phyloP scores from a whole-genome alignment of 768 basidiomycete genomes.

The Pulveroboletus sp. region DNA sequence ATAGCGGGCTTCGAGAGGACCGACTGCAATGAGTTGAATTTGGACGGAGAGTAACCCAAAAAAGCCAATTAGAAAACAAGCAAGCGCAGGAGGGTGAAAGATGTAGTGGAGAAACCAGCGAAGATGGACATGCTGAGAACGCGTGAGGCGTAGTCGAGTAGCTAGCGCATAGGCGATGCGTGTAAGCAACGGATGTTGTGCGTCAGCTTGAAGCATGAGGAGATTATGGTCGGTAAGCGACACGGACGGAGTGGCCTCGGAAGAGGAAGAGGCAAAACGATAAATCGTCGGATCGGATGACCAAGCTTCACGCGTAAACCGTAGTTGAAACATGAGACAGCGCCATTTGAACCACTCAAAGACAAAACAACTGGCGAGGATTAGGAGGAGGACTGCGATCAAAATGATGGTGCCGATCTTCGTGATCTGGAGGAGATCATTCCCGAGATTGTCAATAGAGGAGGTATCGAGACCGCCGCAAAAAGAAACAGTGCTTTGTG shows the following conservation, averaged over 20 bases:
- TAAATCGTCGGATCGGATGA: constrained; percentile 60
- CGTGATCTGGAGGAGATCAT: constrained; percentile 71
- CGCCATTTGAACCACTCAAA: constrained; percentile 91
- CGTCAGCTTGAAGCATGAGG: constrained; percentile 64
- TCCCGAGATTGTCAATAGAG: constrained; percentile 80
- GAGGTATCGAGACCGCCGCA: constrained; percentile 78
- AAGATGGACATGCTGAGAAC: constrained; percentile 60
- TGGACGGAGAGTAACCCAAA: constrained; percentile 84
- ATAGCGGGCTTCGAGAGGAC: constrained; percentile 68
- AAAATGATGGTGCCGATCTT: constrained; percentile 77
- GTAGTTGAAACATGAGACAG: constrained; percentile 59
- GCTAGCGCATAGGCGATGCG: constrained; percentile 56
- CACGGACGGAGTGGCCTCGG: constrained; percentile 43
- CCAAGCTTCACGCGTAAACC: constrained; percentile 74
- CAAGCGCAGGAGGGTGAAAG: constrained; percentile 85
- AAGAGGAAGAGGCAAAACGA: constrained; percentile 29
- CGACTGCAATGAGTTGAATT: constrained; percentile 77
- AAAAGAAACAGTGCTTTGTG: constrained; percentile 62
- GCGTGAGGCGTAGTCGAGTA: constrained; percentile 47
- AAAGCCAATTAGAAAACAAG: constrained; percentile 89
- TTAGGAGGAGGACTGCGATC: constrained; percentile 62
- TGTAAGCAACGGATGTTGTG: constrained; percentile 69
- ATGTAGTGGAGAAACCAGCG: constrained; percentile 91
- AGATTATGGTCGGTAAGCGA: constrained; percentile 72
- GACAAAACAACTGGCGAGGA: constrained; percentile 67